Evolutionary conservation across 441 rosid genomes (phyloP), one percentile per base, ranked within the genome.

Genomic region (Gossypium davidsonii): DNA sequence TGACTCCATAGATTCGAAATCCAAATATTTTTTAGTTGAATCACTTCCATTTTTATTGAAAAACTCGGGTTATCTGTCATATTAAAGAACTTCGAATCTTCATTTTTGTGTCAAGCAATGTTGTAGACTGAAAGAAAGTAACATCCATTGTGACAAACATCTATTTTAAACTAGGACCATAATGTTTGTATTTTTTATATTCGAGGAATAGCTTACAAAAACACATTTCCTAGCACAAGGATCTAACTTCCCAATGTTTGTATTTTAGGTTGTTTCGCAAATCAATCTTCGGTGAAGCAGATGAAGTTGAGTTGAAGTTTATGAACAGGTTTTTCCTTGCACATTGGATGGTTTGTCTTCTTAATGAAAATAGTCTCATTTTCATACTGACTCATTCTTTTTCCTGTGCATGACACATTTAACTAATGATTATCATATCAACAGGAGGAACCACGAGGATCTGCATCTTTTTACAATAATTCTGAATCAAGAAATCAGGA

Each of bases 261-360:
- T 58, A n/a, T 63, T 77, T 71, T 71, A 86, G 92, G 82, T 74
- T 86, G 65, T 88, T 85, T 72, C 82, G 87, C 37, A 86, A 81
- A 73, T 81, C 81, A 48, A 74, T 85, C 72, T 86, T 88, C 49
- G 92, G 89, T 18, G 90, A 81, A 65, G 92, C 92, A 1, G 90
- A 88, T 74, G 90, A 85, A 77, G 75, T 85, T 34, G 92, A 88
- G 74, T 75, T 88, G 82, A 88, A 80, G 87, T 88, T 88, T 77
- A 85, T 86, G 92, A 80, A 86, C 80, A 84, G 87, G 92, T 88
- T 57, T 65, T 73, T 64, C 55, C 37, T 53, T 73, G 71, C 57
- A 48, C 23, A 65, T 79, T 76, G 23, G 3, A 58, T 64, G 10
- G 23, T 71, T 73, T 1, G 4, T 70, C 7, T 65, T 46, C 52